These are phyloP conservation scores for Exophiala dermatitidis DNA, from an alignment of 2,329 filamentous ascomycete genomes.

Conservation along the genomic window DNA sequence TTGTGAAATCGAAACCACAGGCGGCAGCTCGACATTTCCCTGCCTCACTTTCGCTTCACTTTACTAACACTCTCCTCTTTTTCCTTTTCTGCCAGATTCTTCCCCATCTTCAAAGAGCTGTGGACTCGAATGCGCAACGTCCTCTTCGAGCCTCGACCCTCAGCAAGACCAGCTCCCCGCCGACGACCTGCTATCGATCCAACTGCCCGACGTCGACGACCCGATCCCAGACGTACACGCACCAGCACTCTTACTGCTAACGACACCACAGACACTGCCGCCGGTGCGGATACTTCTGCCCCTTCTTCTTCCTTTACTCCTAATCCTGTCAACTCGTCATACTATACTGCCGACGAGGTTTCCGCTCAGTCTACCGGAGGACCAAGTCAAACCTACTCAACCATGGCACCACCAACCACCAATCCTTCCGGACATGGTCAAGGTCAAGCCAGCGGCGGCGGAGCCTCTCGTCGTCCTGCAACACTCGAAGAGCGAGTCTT, in stretches of 20 bases:
- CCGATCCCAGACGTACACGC: background rate
- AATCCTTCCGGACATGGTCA: background rate
- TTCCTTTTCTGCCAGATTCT: slow-evolving; percentile 10
- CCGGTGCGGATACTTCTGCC: too few relatives aligned
- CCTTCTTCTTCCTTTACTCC: too few relatives aligned
- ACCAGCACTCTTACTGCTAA: too few relatives aligned
- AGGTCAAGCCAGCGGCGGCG: background rate
- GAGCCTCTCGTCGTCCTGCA: background rate
- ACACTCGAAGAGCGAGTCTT: background rate
- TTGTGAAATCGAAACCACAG: too few relatives aligned
- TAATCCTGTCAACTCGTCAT: too few relatives aligned
- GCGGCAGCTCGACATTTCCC: too few relatives aligned
- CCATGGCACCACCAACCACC: background rate
- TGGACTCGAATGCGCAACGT: slow-evolving; percentile 22
- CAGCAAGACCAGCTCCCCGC: background rate
- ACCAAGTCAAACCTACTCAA: background rate
- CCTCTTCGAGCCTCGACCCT: slow-evolving; percentile 11
- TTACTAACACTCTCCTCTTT: too few relatives aligned
- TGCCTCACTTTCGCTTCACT: too few relatives aligned
- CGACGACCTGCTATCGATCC: background rate
- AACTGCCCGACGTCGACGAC: slow-evolving; percentile 1
- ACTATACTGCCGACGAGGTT: too few relatives aligned
- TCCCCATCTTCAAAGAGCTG: slow-evolving; percentile 11
- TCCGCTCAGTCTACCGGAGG: too few relatives aligned
- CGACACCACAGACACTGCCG: background rate